These are phyloP conservation scores for Clitopilus hobsonii DNA, from an alignment of 768 basidiomycete genomes.

Conservation along the genomic window DNA sequence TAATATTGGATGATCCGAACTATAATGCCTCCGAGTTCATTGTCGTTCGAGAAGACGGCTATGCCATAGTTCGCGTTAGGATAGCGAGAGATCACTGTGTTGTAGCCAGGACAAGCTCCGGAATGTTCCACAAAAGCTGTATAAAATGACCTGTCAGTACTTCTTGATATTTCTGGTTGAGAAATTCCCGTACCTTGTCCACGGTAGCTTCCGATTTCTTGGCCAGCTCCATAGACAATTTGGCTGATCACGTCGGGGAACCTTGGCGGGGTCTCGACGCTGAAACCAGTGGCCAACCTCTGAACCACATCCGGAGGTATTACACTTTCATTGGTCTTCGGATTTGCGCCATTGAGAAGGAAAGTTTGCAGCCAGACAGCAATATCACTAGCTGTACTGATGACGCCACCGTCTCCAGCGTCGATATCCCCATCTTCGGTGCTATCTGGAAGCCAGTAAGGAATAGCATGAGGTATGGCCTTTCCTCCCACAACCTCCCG, in stretches of 20 bases:
- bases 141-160: neutral
- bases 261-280: constrained; percentile 10
- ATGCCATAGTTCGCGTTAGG: constrained; percentile 8
- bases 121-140: constrained; percentile 15
- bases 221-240: constrained; percentile 24
- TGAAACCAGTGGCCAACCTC: constrained; percentile 18
- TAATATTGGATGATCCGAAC: constrained; percentile 5
- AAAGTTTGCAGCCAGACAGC: constrained; percentile 25
- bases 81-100: constrained; percentile 12
- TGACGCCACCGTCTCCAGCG: constrained; percentile 24
- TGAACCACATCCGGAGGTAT: constrained; percentile 19
- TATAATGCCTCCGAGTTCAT: constrained; percentile 5
- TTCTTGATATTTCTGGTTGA: neutral
- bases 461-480: constrained; percentile 14
- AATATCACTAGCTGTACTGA: constrained; percentile 21
- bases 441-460: constrained; percentile 13
- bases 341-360: constrained; percentile 18
- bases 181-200: constrained; percentile 16
- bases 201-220: constrained; percentile 16
- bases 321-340: constrained; percentile 14
- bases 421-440: constrained; percentile 18
- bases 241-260: constrained; percentile 18
- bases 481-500: constrained; percentile 12
- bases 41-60: constrained; percentile 10
- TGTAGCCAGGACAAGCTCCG: constrained; percentile 17